Evolutionary conservation across 192 early-diverging fungal genomes (phyloP).

Genomic region (Umbelopsis sp.): DNA sequence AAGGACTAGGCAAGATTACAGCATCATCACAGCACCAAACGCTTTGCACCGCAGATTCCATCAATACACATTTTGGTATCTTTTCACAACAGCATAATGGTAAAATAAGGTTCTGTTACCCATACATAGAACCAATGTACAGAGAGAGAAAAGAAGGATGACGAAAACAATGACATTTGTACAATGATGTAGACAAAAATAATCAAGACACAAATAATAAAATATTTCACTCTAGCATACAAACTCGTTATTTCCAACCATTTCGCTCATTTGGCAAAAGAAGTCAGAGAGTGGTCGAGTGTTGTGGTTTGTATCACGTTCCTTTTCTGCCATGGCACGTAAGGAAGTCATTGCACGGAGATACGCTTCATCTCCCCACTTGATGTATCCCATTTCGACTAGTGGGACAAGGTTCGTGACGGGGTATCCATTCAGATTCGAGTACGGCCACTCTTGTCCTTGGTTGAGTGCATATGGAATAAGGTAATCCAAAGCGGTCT

Average conservation of each 20-base stretch:
- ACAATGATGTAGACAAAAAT: neutral
- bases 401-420: conserved; percentile 41
- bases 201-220: neutral
- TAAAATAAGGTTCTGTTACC: too few species aligned
- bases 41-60: neutral
- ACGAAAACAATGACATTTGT: neutral
- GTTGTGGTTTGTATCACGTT: neutral
- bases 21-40: neutral
- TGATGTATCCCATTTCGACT: conserved; percentile 49
- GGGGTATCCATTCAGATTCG: conserved; percentile 48
- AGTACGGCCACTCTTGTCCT: conserved; percentile 50
- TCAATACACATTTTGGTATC: neutral
- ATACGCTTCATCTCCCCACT: conserved; percentile 52
- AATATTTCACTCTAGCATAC: conserved; percentile 1
- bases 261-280: conserved; percentile 10
- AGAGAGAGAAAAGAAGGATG: too few species aligned
- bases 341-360: conserved; percentile 17
- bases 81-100: too few species aligned
- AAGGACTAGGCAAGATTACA: neutral
- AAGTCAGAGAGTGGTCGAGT: conserved; percentile 7
- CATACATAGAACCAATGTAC: too few species aligned
- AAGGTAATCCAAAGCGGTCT: conserved; percentile 54
- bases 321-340: neutral
- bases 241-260: neutral
- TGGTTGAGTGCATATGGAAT: conserved; percentile 47